phyloP scores from a whole-genome alignment of 164 flowering plant species.

The Dillenia suffruticosa region DNA sequence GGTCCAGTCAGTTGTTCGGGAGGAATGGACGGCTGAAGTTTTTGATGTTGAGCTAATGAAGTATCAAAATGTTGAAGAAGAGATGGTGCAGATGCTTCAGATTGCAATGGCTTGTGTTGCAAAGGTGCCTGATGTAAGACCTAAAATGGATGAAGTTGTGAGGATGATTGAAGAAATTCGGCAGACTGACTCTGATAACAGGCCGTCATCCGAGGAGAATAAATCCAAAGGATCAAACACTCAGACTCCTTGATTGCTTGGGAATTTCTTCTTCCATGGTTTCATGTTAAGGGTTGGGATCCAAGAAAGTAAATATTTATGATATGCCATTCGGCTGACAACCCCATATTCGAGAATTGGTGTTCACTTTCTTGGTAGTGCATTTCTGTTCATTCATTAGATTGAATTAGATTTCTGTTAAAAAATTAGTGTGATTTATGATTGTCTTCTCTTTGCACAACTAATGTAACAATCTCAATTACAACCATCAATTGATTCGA shows the following conservation, averaged over 20 bases:
- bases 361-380: too few species aligned
- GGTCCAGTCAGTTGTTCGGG: constrained; percentile 70
- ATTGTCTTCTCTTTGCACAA: too few species aligned
- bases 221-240: constrained; percentile 15
- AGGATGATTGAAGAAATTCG: constrained; percentile 49
- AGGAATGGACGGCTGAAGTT: constrained; percentile 78
- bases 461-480: too few species aligned
- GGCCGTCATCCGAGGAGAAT: constrained; percentile 28
- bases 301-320: too few species aligned
- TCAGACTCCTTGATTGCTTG: constrained; percentile 13
- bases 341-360: too few species aligned
- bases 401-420: too few species aligned
- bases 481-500: too few species aligned
- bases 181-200: constrained; percentile 27
- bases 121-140: constrained; percentile 44
- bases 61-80: constrained; percentile 45
- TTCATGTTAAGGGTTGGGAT: too few species aligned
- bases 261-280: not conserved
- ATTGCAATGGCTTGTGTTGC: constrained; percentile 56
- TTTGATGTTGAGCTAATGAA: constrained; percentile 60
- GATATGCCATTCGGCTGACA: too few species aligned
- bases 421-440: too few species aligned
- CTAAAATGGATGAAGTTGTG: constrained; percentile 48
- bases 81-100: constrained; percentile 74
- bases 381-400: too few species aligned